Evolutionary conservation across 176 grass and related monocot genomes (phyloP).

Genomic region (Panicum miliaceum): DNA sequence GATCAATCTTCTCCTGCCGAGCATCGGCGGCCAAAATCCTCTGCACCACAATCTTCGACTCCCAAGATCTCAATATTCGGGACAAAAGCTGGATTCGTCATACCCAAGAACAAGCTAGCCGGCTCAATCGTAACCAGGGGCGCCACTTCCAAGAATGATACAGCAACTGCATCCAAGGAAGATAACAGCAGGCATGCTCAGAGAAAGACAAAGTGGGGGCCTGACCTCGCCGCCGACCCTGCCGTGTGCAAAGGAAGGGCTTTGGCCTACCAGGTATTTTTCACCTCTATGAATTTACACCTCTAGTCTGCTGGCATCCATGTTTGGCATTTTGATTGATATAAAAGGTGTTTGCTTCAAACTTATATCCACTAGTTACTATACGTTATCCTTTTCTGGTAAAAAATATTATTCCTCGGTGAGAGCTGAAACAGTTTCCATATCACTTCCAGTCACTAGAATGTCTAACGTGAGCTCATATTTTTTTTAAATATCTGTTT

Average conservation of each 20-base stretch:
- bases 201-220: conserved; percentile 79
- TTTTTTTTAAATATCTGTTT: conserved; percentile 17
- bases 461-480: neutral
- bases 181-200: conserved; percentile 54
- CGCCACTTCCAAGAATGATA: too few relatives aligned
- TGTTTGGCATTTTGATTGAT: neutral
- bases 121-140: too few relatives aligned
- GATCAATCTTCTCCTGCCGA: conserved; percentile 41
- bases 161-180: conserved; percentile 50
- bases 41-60: too few relatives aligned
- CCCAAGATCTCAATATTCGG: conserved; percentile 72
- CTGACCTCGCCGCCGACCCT: conserved; percentile 62
- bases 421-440: neutral
- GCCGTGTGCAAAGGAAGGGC: conserved; percentile 69
- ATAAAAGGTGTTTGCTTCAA: neutral
- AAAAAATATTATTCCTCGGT: conserved; percentile 12
- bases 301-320: neutral
- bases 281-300: too few relatives aligned
- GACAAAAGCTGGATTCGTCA: conserved; percentile 89
- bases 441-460: neutral
- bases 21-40: conserved; percentile 20
- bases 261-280: conserved; percentile 81
- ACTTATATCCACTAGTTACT: neutral
- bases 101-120: conserved; percentile 93
- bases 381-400: neutral